phyloP scores from a whole-genome alignment of 148 eudicot genomes.

The Persicaria tinctoria region DNA sequence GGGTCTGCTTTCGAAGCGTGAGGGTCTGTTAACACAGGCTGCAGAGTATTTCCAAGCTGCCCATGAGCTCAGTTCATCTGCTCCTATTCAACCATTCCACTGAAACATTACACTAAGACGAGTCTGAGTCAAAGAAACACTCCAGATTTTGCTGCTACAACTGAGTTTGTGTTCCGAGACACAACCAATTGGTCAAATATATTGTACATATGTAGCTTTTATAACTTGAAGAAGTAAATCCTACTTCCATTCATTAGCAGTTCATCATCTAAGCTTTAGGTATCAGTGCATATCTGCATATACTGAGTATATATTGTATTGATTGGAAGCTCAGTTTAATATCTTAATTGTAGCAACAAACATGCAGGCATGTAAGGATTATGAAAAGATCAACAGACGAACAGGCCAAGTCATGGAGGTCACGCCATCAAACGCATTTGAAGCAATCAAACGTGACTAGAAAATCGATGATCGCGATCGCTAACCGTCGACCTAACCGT shows the following conservation, averaged over 20 bases:
- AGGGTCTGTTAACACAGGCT: conserved; percentile 69
- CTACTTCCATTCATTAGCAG: background rate
- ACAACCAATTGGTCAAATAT: background rate
- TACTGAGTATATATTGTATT: background rate
- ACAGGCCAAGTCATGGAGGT: background rate
- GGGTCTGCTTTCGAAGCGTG: conserved; percentile 58
- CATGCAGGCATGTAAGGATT: conserved; percentile 2
- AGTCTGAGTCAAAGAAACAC: background rate
- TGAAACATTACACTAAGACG: background rate
- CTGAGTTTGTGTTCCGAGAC: background rate
- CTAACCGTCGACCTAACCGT: background rate
- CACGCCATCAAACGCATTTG: background rate
- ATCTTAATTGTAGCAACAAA: background rate
- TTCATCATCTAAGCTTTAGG: background rate
- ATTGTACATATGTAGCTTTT: background rate
- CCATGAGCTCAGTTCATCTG: conserved; percentile 65
- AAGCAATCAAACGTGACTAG: background rate
- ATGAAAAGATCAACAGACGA: conserved; percentile 1
- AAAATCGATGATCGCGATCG: background rate
- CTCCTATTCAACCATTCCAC: conserved; percentile 46
- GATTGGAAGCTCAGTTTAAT: background rate
- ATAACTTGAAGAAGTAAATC: background rate
- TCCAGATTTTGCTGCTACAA: background rate
- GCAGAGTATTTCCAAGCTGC: conserved; percentile 94
- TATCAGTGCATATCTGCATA: background rate